phyloP scores from a whole-genome alignment of 2,329 filamentous ascomycete species.

The Fusarium pseudograminearum region DNA sequence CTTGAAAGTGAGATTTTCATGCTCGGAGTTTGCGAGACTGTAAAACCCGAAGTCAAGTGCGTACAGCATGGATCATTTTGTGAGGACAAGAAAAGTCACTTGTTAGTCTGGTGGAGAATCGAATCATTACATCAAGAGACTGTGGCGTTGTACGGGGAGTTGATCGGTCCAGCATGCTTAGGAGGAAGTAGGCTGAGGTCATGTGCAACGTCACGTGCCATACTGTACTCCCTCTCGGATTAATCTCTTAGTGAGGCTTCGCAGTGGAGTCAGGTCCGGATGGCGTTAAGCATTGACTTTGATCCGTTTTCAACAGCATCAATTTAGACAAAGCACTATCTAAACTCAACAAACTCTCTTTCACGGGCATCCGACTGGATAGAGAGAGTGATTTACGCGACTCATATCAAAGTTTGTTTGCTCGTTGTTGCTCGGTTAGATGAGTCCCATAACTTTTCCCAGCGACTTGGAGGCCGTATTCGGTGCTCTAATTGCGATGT shows the following conservation, averaged over 20 bases:
- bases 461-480: background rate
- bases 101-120: background rate
- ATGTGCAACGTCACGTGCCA: background rate
- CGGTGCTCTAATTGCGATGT: constrained; percentile 31
- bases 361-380: constrained; percentile 4
- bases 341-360: constrained; percentile 10
- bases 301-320: constrained; percentile 12
- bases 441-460: background rate
- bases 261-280: background rate
- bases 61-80: background rate
- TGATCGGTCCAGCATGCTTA: constrained; percentile 11
- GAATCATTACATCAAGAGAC: background rate
- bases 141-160: constrained; percentile 20
- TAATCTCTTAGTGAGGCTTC: background rate
- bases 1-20: constrained; percentile 7
- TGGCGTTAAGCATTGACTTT: constrained; percentile 19
- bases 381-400: constrained; percentile 14
- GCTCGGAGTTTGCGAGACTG: constrained; percentile 36
- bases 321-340: constrained; percentile 1
- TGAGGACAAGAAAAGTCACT: background rate
- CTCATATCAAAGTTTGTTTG: constrained; percentile 14
- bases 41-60: constrained; percentile 33
- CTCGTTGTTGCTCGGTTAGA: constrained; percentile 4
- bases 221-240: too few relatives aligned
- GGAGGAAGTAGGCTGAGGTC: background rate